phyloP scores from a whole-genome alignment of 176 grass and related monocot species.

The Lolium multiflorum region DNA sequence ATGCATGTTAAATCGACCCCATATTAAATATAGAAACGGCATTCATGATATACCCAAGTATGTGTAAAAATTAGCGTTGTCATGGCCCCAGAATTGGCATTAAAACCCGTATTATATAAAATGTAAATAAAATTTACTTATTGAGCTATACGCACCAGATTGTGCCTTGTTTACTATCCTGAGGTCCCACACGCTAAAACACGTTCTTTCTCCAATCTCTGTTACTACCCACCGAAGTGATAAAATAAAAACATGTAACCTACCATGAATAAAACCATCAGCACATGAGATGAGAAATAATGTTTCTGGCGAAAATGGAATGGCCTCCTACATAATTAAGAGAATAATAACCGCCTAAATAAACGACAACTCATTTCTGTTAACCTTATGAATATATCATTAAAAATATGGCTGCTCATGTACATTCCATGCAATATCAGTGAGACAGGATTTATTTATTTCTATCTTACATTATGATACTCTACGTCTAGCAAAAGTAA shows the following conservation, averaged over 20 bases:
- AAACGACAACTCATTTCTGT: neutral
- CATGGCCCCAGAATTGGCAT: neutral
- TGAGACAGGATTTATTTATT: neutral
- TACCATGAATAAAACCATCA: neutral
- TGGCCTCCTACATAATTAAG: neutral
- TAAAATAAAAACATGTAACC: neutral
- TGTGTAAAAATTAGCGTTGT: neutral
- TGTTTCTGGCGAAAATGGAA: neutral
- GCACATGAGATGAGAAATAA: neutral
- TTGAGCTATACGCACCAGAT: neutral
- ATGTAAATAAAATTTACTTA: neutral
- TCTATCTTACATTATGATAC: neutral
- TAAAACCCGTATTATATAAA: neutral
- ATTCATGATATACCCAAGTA: neutral
- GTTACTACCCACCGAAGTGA: neutral
- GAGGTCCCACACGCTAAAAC: neutral
- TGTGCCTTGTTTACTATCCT: neutral
- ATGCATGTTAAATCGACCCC: neutral
- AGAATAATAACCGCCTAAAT: neutral
- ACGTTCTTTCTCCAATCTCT: neutral
- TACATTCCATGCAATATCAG: neutral
- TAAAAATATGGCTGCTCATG: neutral
- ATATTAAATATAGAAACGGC: neutral
- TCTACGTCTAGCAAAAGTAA: neutral
- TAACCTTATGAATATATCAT: neutral